Percentiles rank a stretch among this genome's conserved stretches.
These are phyloP conservation scores for Boletus reticuloceps DNA, from an alignment of 768 basidiomycete species.

Conservation along the genomic window DNA sequence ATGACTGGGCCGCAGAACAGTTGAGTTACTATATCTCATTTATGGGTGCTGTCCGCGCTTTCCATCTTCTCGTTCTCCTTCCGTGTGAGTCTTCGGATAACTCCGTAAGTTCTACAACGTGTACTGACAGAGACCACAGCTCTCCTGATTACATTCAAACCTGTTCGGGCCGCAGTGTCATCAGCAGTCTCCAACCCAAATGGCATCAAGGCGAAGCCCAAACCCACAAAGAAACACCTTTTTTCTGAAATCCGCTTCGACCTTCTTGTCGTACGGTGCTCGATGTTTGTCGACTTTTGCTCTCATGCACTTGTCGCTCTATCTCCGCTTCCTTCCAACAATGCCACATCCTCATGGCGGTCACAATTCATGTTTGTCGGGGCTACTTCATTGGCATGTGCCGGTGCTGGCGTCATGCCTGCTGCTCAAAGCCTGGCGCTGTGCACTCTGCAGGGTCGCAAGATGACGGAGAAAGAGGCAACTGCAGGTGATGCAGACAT, in stretches of 20 bases:
- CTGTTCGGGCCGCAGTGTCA: constrained; percentile 22
- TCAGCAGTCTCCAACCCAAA: constrained; percentile 5
- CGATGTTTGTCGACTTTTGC: constrained; percentile 63
- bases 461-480: constrained; percentile 30
- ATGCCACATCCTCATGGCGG: constrained; percentile 17
- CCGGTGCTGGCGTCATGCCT: constrained; percentile 69
- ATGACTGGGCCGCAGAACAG: constrained; percentile 65
- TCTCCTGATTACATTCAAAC: constrained; percentile 60
- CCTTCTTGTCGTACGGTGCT: constrained; percentile 58
- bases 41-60: constrained; percentile 60
- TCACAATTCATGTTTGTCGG: constrained; percentile 50
- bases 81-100: constrained; percentile 48
- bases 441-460: constrained; percentile 48
- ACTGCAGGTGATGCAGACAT: constrained; percentile 2
- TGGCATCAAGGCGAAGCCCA: constrained; percentile 35
- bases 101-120: constrained; percentile 32
- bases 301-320: constrained; percentile 63
- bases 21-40: constrained; percentile 75
- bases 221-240: constrained; percentile 48
- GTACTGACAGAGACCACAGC: constrained; percentile 39
- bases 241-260: constrained; percentile 67
- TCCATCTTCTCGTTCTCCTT: constrained; percentile 63
- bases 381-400: constrained; percentile 59
- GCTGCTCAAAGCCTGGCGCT: constrained; percentile 72
- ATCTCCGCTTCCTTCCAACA: constrained; percentile 42